These are phyloP conservation scores for Tolypocladium capitatum DNA, from an alignment of 2,329 filamentous ascomycete genomes.

Conservation along the genomic window DNA sequence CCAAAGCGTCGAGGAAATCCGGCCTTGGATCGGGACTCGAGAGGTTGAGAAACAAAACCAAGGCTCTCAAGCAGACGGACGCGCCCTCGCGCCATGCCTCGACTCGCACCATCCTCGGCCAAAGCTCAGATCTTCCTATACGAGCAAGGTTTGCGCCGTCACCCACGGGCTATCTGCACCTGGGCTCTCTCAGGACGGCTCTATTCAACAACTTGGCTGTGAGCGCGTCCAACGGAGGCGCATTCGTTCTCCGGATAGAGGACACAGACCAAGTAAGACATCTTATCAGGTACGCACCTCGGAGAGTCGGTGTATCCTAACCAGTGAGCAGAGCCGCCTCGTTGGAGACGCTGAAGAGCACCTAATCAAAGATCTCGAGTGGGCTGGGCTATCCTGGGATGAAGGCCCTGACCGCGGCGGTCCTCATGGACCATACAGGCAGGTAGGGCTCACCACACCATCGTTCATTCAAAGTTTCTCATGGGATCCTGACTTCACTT, in stretches of 20 bases:
- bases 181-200: constrained; percentile 83
- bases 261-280: constrained; percentile 75
- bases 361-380: constrained; percentile 67
- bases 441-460: constrained; percentile 35
- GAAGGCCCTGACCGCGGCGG: constrained; percentile 82
- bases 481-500: constrained; percentile 1
- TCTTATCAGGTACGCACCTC: neutral
- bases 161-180: constrained; percentile 83
- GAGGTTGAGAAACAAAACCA: constrained; percentile 6
- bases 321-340: constrained; percentile 52
- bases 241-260: constrained; percentile 84
- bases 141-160: constrained; percentile 79
- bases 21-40: constrained; percentile 4
- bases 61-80: constrained; percentile 11
- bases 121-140: constrained; percentile 39
- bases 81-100: neutral
- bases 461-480: neutral
- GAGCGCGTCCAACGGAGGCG: constrained; percentile 62
- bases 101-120: constrained; percentile 19
- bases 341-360: constrained; percentile 66
- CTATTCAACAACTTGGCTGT: constrained; percentile 94
- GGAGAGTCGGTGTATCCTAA: neutral
- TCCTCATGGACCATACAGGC: constrained; percentile 72
- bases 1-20: neutral
- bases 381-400: constrained; percentile 87